Conservation (phyloP, 805 yeast genomes). For the Zygotorulaspora sp. region DNA sequence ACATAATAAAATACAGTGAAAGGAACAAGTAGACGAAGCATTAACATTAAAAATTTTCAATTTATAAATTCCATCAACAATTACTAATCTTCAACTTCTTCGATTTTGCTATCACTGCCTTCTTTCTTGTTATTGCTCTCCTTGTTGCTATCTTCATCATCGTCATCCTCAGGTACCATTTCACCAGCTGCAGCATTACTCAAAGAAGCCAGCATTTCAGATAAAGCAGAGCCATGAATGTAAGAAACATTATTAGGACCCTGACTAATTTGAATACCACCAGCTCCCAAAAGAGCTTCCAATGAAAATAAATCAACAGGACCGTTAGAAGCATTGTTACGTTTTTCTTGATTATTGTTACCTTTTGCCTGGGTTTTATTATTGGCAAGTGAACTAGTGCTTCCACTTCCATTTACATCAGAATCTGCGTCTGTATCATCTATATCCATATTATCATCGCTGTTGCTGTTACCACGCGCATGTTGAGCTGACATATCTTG, state of each 20-base stretch:
- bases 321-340: conserved; percentile 7
- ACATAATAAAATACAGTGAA: not conserved
- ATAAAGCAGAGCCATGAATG: conserved; percentile 57
- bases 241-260: conserved; percentile 60
- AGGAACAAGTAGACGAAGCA: too few species aligned
- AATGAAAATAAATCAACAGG: conserved; percentile 30
- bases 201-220: conserved; percentile 54
- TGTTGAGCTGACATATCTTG: conserved; percentile 10
- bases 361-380: conserved; percentile 9
- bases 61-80: too few species aligned
- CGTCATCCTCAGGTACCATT: conserved; percentile 34
- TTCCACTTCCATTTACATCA: not conserved
- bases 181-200: conserved; percentile 38
- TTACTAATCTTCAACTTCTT: conserved; percentile 16
- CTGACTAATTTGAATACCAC: conserved; percentile 34
- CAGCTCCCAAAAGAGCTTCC: conserved; percentile 31
- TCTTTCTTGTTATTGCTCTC: conserved; percentile 11
- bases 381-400: conserved; percentile 33
- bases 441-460: conserved; percentile 23
- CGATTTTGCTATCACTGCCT: conserved; percentile 11
- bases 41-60: too few species aligned
- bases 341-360: conserved; percentile 1
- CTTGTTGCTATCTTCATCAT: conserved; percentile 27
- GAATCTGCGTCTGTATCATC: conserved; percentile 34
- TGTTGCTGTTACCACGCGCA: conserved; percentile 3